phyloP scores from a whole-genome alignment of 805 yeast species.

The Torulaspora gathmanii region DNA sequence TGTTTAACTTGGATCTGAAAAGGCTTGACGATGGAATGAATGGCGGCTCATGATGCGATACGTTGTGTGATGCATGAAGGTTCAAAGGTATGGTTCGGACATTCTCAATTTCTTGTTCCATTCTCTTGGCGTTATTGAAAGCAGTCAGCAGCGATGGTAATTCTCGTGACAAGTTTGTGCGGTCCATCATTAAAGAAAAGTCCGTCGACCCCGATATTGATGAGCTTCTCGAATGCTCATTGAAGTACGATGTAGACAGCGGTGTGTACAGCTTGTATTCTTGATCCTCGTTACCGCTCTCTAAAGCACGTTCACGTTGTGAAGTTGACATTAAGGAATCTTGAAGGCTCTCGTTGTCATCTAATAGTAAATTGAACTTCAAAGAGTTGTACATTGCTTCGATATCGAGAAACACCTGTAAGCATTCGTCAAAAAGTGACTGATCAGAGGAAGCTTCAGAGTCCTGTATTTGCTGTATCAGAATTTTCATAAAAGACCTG shows the following conservation, averaged over 20 bases:
- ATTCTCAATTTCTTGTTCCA: conserved; percentile 47
- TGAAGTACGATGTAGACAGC: conserved; percentile 4
- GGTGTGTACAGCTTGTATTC: conserved; percentile 6
- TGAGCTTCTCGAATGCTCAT: conserved; percentile 17
- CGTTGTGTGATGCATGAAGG: not conserved
- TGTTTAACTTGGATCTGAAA: conserved; percentile 11
- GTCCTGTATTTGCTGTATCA: conserved; percentile 53
- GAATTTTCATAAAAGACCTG: conserved; percentile 53
- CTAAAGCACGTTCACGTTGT: not conserved
- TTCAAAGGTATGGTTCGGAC: conserved; percentile 10
- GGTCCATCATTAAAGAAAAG: conserved; percentile 40
- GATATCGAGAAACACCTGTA: conserved; percentile 62
- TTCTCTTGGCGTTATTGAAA: conserved; percentile 55
- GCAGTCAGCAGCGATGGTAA: conserved; percentile 64
- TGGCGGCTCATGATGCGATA: conserved; percentile 7
- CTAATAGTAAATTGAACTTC: conserved; percentile 36
- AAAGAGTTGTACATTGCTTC: conserved; percentile 67
- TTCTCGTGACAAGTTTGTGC: conserved; percentile 57
- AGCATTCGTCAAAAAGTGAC: conserved; percentile 58
- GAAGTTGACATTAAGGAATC: conserved; percentile 8
- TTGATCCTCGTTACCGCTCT: not conserved
- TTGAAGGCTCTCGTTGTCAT: conserved; percentile 26
- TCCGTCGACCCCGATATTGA: conserved; percentile 30
- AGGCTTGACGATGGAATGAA: conserved; percentile 4
- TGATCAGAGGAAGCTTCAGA: conserved; percentile 52